A percentile compares a stretch with the other conserved stretches of the same genome.
phyloP scores from a whole-genome alignment of 192 early-diverging fungal species.

The Coemansia sp. region DNA sequence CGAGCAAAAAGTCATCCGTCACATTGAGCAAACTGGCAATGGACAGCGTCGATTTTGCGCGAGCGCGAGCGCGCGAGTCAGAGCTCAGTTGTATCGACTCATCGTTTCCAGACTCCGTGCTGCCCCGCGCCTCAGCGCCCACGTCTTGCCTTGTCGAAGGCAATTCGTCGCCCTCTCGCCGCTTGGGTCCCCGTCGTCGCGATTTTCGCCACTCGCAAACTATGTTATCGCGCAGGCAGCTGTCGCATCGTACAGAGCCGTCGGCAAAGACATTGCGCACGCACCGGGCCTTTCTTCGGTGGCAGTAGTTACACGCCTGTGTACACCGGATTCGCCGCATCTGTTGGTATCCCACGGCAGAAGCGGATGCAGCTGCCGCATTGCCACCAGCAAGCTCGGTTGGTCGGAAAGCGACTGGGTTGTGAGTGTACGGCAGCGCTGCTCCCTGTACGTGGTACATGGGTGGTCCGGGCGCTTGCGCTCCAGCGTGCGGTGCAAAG shows the following conservation, averaged over 20 bases:
- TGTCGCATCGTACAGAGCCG: slow-evolving; percentile 34
- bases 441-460: neutral
- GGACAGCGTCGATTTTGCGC: slow-evolving; percentile 3
- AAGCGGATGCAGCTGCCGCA: neutral
- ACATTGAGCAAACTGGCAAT: slow-evolving; percentile 36
- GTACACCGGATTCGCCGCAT: slow-evolving; percentile 29
- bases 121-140: neutral
- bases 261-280: slow-evolving; percentile 38
- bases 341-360: neutral
- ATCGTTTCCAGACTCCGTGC: neutral
- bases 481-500: neutral
- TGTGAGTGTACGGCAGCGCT: neutral
- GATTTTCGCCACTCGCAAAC: slow-evolving; percentile 35
- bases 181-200: slow-evolving; percentile 34
- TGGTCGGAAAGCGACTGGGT: neutral
- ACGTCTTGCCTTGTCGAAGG: neutral
- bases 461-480: neutral
- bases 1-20: neutral
- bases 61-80: neutral
- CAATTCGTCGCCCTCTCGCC: neutral
- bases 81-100: neutral
- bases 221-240: slow-evolving; percentile 37
- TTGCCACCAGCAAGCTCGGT: neutral
- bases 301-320: slow-evolving; percentile 47
- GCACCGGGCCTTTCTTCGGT: slow-evolving; percentile 43